A percentile compares a stretch with the other conserved stretches of the same genome.
These are phyloP conservation scores for Dactylellina cionopaga DNA, from an alignment of 2,329 filamentous ascomycete genomes.

Conservation along the genomic window DNA sequence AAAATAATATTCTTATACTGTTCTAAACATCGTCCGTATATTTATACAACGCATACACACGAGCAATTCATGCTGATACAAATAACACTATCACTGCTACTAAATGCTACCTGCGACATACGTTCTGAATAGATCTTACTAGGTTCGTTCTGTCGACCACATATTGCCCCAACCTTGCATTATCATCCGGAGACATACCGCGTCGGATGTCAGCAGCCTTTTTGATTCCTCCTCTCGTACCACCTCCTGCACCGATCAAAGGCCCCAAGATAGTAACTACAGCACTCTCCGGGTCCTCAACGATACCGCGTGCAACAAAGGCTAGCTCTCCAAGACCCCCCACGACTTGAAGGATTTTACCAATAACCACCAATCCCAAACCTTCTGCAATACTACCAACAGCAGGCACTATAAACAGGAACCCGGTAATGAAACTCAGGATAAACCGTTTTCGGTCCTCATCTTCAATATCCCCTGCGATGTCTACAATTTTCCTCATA, in stretches of 20 bases:
- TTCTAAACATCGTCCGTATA: too few species aligned
- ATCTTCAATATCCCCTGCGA: background rate
- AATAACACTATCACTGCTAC: too few species aligned
- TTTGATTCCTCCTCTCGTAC: background rate
- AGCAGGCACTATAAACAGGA: constrained; percentile 2
- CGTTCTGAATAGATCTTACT: too few species aligned
- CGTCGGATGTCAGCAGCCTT: constrained; percentile 1
- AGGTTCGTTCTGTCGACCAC: constrained; percentile 7
- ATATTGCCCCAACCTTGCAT: background rate
- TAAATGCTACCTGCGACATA: too few species aligned
- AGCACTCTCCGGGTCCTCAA: constrained; percentile 7
- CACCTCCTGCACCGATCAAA: constrained; percentile 1
- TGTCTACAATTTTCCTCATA: constrained; percentile 8
- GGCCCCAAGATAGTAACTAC: background rate
- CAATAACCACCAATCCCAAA: background rate
- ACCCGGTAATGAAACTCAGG: constrained; percentile 3
- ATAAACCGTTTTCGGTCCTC: background rate
- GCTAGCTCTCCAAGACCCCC: background rate
- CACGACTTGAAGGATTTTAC: background rate
- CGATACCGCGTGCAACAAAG: constrained; percentile 1
- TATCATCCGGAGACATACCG: constrained; percentile 5
- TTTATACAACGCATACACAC: too few species aligned
- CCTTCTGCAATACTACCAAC: background rate
- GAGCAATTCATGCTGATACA: too few species aligned
- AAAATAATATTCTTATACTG: too few species aligned